A percentile compares a stretch with the other conserved stretches of the same genome.
These are phyloP conservation scores for Amylostereum chailletii DNA, from an alignment of 1,284 basidiomycete genomes.

Conservation along the genomic window DNA sequence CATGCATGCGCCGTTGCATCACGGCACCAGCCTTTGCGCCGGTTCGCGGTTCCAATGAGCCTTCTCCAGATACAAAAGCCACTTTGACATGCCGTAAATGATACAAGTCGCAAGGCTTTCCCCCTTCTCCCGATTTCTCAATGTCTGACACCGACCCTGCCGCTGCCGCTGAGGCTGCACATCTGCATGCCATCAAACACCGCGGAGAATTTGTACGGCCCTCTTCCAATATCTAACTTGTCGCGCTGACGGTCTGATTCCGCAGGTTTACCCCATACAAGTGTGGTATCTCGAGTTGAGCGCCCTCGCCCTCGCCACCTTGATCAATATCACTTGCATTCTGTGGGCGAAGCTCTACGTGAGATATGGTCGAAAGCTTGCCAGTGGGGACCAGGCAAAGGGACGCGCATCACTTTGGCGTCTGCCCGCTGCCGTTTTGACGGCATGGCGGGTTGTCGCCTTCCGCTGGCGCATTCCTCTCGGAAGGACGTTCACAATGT, in stretches of 20 bases:
- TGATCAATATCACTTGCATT: slow-evolving; percentile 15
- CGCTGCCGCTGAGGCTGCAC: slow-evolving; percentile 4
- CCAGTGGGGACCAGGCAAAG: not conserved
- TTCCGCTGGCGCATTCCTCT: slow-evolving; percentile 20
- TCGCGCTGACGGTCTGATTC: not conserved
- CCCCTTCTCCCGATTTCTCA: not conserved
- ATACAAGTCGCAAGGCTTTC: too few relatives aligned
- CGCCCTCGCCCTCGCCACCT: slow-evolving; percentile 14
- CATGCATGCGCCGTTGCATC: too few relatives aligned
- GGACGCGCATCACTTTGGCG: slow-evolving; percentile 10
- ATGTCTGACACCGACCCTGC: slow-evolving; percentile 1
- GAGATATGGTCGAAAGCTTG: not conserved
- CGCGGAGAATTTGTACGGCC: slow-evolving; percentile 6
- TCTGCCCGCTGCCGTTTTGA: slow-evolving; percentile 16
- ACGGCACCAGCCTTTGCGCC: too few relatives aligned
- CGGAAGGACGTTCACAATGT: slow-evolving; percentile 13
- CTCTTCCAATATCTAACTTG: not conserved
- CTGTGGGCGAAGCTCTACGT: slow-evolving; percentile 12
- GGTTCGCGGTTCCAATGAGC: too few relatives aligned
- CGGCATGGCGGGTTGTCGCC: slow-evolving; percentile 18
- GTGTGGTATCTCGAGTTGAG: slow-evolving; percentile 17
- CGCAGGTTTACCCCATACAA: slow-evolving; percentile 17
- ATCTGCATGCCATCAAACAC: slow-evolving; percentile 6
- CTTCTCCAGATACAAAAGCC: too few relatives aligned
- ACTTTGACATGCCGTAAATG: too few relatives aligned